These are phyloP conservation scores for Gossypium trilobum DNA, from an alignment of 441 rosid genomes.

Conservation along the genomic window DNA sequence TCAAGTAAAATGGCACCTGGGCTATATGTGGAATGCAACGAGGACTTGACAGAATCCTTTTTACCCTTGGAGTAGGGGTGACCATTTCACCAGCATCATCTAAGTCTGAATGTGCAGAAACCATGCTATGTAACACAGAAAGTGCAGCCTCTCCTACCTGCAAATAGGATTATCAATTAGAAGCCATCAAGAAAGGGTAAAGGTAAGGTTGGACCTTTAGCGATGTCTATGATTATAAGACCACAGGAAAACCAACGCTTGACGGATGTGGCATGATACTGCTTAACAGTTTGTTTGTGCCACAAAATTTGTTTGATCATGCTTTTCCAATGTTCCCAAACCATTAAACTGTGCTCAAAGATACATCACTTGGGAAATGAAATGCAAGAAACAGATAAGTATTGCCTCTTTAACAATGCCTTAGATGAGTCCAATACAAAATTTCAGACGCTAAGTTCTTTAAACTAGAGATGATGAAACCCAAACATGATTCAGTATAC, in stretches of 20 bases:
- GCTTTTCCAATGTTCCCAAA: constrained; percentile 2
- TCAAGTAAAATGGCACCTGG: constrained; percentile 45
- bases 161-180: constrained; percentile 21
- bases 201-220: background rate
- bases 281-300: background rate
- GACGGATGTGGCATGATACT: background rate
- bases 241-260: background rate
- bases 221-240: background rate
- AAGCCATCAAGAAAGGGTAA: constrained; percentile 18
- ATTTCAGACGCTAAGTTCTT: background rate
- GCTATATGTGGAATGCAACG: constrained; percentile 99
- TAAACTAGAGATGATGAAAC: background rate
- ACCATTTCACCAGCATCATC: constrained; percentile 99
- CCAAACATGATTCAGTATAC: background rate
- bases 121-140: constrained; percentile 94
- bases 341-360: background rate
- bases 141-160: constrained; percentile 97
- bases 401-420: background rate
- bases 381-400: background rate
- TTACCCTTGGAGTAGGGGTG: constrained; percentile 97
- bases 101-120: constrained; percentile 94
- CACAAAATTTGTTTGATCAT: background rate
- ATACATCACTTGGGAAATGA: constrained; percentile 1
- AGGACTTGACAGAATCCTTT: constrained; percentile 80
- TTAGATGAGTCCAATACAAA: background rate